Base-by-base conservation (phyloP, 2,329 filamentous ascomycete species). In the Penicillium sp. region DNA sequence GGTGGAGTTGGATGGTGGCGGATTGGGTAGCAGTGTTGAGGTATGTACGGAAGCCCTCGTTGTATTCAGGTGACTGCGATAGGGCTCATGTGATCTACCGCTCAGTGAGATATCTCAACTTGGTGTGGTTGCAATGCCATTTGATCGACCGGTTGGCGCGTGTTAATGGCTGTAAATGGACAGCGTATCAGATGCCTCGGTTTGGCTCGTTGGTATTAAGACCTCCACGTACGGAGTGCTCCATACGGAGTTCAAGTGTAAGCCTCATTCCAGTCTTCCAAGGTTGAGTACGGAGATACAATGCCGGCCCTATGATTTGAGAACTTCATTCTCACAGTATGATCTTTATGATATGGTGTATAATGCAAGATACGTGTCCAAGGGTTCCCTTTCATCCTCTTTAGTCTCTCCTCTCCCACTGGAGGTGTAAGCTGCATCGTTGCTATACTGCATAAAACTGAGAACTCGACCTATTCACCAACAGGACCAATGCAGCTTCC, bases 81-180 rank as follows among this genome's bases (percentile, higher is more conserved):
- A 1, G 40, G 39, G 4, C 16, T 24, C 3, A 14, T 27, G 34
- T 45, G 42, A 46, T 34, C 14, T 51, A 42, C 1, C 18, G 2
- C 18, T 18, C 18, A 11, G 18, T 27, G 8, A 16, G 3, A 29
- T 31, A 21, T 41, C 24, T n/a, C 18, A 43, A 39, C 16, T 29
- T 49, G 13, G 45, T 49, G 45, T 32, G 31, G 46, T 53, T 53
- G 27, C 46, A 45, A 50, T 41, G n/a, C 40, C 4, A 18, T 38
- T 47, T 5, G 39, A 53, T 21, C 39, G 22, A 32, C 10, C 24
- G 11, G 24, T 53, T 53, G 32, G 32, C 45, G 40, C 18, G 27
- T 50, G 51, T 41, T n/a, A 49, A 21, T n/a, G 31, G 31, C 9
- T 8, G 24, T 8, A 27, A 27, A 8, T 27, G 4, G 24, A 10